Percentiles rank a stretch among this genome's conserved stretches.
Conservation (phyloP, 345 rosid species). For the Citrus medica region DNA sequence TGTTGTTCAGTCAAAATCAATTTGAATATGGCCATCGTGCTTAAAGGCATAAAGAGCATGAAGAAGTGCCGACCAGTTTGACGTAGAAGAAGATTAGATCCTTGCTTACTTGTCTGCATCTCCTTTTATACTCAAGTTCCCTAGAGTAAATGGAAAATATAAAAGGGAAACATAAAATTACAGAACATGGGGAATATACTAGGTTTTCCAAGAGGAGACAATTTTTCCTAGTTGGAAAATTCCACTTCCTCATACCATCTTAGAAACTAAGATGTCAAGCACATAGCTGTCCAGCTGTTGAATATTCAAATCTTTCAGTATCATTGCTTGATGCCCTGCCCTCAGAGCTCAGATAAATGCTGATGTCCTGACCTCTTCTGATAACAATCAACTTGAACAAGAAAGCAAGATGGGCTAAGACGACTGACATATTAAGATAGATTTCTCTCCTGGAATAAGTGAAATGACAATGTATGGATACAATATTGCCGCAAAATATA, state of each 20-base stretch:
- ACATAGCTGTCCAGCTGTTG: too few relatives aligned
- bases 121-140: not conserved
- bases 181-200: not conserved
- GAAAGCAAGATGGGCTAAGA: not conserved
- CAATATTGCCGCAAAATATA: not conserved
- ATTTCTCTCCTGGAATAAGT: not conserved
- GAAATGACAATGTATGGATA: not conserved
- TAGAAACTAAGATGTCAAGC: too few relatives aligned
- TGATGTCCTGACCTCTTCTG: not conserved
- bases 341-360: not conserved
- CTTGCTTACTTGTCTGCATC: not conserved
- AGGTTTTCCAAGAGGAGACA: not conserved
- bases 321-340: too few relatives aligned
- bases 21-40: not conserved
- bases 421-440: not conserved
- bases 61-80: not conserved
- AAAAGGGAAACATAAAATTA: not conserved
- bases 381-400: not conserved
- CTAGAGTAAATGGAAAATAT: not conserved
- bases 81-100: not conserved
- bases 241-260: too few relatives aligned
- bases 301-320: too few relatives aligned
- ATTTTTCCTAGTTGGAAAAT: too few relatives aligned
- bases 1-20: not conserved
- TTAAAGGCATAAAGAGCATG: not conserved